These are phyloP conservation scores for Salix viminalis DNA, from an alignment of 345 rosid genomes.

Conservation along the genomic window DNA sequence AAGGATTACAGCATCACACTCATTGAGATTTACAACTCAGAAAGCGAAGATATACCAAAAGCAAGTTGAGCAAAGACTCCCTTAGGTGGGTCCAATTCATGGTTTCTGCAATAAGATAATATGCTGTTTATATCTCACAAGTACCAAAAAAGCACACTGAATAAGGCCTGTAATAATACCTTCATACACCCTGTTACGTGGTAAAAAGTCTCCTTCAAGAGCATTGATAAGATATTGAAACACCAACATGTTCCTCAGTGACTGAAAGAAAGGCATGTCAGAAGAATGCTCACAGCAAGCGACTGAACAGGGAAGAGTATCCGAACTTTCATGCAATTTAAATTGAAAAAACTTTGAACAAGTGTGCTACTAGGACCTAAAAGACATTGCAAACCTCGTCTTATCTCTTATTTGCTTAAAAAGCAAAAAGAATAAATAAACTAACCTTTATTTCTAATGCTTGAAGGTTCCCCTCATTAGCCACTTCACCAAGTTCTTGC, in stretches of 20 bases:
- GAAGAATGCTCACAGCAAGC: background rate
- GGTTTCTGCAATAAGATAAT: conserved; percentile 51
- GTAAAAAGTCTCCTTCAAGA: conserved; percentile 61
- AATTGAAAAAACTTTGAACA: background rate
- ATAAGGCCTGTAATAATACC: conserved; percentile 31
- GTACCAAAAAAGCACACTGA: conserved; percentile 9
- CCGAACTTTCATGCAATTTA: background rate
- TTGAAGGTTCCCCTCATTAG: conserved; percentile 23
- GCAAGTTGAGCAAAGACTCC: conserved; percentile 62
- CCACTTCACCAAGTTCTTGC: conserved; percentile 41
- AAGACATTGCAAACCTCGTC: background rate
- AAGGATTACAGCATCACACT: background rate
- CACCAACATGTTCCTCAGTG: conserved; percentile 55
- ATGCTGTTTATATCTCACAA: background rate
- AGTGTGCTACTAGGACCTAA: background rate
- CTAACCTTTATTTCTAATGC: conserved; percentile 47
- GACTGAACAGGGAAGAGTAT: background rate
- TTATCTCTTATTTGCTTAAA: background rate
- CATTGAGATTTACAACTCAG: background rate
- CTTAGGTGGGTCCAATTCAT: conserved; percentile 62
- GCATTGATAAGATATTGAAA: conserved; percentile 68
- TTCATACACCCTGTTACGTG: conserved; percentile 42
- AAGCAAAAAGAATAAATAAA: conserved; percentile 6
- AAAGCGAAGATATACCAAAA: conserved; percentile 50
- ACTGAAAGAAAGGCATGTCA: conserved; percentile 36